These are phyloP conservation scores for Boletus smithii DNA, from an alignment of 1,284 basidiomycete genomes.

Conservation along the genomic window DNA sequence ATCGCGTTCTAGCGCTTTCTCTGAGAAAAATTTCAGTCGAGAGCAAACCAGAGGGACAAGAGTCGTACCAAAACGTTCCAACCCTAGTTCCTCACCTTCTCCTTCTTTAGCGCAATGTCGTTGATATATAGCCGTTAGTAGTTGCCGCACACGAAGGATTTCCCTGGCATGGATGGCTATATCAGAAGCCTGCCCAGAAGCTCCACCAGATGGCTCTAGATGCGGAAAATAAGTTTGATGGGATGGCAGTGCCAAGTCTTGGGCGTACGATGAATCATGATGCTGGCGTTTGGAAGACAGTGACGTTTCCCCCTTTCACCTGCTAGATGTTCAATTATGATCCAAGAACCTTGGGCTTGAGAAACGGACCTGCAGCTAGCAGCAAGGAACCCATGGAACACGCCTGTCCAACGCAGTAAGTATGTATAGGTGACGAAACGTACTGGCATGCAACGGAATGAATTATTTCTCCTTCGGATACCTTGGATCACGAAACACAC, in stretches of 20 bases:
- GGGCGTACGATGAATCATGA: slow-evolving; percentile 93
- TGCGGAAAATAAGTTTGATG: slow-evolving; percentile 8
- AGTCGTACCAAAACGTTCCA: slow-evolving; percentile 73
- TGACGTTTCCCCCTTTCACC: slow-evolving; percentile 84
- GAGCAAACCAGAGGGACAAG: slow-evolving; percentile 10
- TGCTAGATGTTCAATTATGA: slow-evolving; percentile 23
- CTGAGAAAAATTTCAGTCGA: slow-evolving; percentile 41
- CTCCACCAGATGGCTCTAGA: slow-evolving; percentile 89
- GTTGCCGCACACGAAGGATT: slow-evolving; percentile 81
- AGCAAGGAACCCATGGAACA: slow-evolving; percentile 92
- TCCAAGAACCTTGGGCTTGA: slow-evolving; percentile 8
- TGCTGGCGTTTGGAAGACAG: slow-evolving; percentile 85
- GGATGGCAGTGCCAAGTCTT: slow-evolving; percentile 9
- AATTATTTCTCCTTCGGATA: slow-evolving; percentile 11
- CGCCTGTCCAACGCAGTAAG: slow-evolving; percentile 90
- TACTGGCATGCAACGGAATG: slow-evolving; percentile 52
- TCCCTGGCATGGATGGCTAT: slow-evolving; percentile 93
- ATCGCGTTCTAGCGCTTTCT: slow-evolving; percentile 85
- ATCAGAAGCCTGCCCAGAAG: slow-evolving; percentile 89
- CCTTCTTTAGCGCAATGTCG: slow-evolving; percentile 66
- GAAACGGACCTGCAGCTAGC: slow-evolving; percentile 66
- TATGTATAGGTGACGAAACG: slow-evolving; percentile 89
- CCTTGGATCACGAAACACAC: slow-evolving; percentile 36
- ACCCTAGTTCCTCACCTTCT: slow-evolving; percentile 62
- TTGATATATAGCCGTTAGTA: slow-evolving; percentile 83